A percentile compares a stretch with the other conserved stretches of the same genome.
phyloP scores from a whole-genome alignment of 2,329 filamentous ascomycete species.

The Aquanectria penicillioides region DNA sequence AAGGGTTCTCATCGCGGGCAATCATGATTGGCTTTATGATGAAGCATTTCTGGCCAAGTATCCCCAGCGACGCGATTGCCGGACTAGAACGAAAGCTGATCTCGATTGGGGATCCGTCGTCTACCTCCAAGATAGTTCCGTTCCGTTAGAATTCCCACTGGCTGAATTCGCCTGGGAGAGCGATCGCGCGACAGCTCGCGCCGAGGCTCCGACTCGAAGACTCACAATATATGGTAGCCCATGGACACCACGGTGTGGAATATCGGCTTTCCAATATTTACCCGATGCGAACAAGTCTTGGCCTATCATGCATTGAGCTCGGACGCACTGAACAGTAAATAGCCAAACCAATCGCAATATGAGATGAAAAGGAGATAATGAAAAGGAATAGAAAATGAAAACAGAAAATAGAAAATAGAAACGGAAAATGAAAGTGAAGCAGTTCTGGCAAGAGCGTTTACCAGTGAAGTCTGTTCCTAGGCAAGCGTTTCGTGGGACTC shows the following conservation, averaged over 20 bases:
- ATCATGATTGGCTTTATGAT: conserved; percentile 75
- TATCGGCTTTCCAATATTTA: conserved; percentile 40
- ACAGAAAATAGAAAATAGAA: too few species aligned
- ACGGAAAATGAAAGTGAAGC: too few species aligned
- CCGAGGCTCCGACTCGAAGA: neutral
- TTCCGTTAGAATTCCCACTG: conserved; percentile 22
- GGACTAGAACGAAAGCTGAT: conserved; percentile 18
- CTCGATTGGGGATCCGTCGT: conserved; percentile 35
- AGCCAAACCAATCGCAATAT: too few species aligned
- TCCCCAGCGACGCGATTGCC: conserved; percentile 29
- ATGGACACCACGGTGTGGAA: conserved; percentile 1
- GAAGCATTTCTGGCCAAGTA: conserved; percentile 50
- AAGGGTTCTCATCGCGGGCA: conserved; percentile 74
- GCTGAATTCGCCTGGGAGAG: too few species aligned
- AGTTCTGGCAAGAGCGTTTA: too few species aligned
- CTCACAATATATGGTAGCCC: conserved; percentile 10
- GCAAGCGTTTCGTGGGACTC: too few species aligned
- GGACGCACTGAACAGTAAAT: too few species aligned
- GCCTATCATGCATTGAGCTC: too few species aligned
- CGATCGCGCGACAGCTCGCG: neutral
- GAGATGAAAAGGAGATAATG: too few species aligned
- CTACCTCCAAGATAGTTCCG: conserved; percentile 30
- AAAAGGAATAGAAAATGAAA: too few species aligned
- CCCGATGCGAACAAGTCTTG: too few species aligned
- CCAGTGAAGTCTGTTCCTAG: too few species aligned